Base-by-base conservation (phyloP, 1,139 yeast genomes). In the Geotrichum phurueaensis region DNA sequence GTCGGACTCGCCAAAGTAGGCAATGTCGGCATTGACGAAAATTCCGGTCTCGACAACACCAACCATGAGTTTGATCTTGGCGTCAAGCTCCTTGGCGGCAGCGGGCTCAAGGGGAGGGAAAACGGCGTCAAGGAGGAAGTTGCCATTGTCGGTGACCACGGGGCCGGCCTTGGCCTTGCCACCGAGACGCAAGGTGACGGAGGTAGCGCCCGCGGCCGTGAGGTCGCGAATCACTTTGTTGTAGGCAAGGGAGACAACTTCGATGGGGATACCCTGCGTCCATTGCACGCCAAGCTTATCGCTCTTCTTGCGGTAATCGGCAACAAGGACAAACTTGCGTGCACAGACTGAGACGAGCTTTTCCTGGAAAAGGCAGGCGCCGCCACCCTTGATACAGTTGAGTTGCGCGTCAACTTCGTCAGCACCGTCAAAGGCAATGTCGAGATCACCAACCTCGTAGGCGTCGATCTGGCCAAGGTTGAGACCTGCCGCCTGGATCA, bases 1-100 rank as follows among this genome's bases (percentile, higher is more conserved):
- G 67, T 82, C 81, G 61, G 84, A 80, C 71, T 87, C 91, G 56
- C 99, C 99, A 72, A 94, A 90, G 75, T 91, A 94, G 3, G 94
- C 94, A 71, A 83, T 86, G 57, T 78, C 78, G 27, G 96, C 95
- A 60, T 79, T 79, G 62, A 86, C 82, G 76, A 95, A 95, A 64
- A 94, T 78, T 1, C 99, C 99, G 13, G 97, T 92, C 74, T 95
- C 99, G 31, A 95, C 98, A 29, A 95, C 98, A 57, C 99, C 99
- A 22, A 91, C 90, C 67, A 92, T 77, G 59, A 78, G 72, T 75
- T 89, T 91, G 73, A 95, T 85, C 68, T 83, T 73, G 49, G 71
- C 64, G 73, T 91, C 92, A 67, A 92, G 80, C 33, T 71, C 72
- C 54, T 70, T 69, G 25, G 81, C 81, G 23, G 64, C 57, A 25